Conservation (phyloP, 768 basidiomycete species). For the Tephrocybe rancida region DNA sequence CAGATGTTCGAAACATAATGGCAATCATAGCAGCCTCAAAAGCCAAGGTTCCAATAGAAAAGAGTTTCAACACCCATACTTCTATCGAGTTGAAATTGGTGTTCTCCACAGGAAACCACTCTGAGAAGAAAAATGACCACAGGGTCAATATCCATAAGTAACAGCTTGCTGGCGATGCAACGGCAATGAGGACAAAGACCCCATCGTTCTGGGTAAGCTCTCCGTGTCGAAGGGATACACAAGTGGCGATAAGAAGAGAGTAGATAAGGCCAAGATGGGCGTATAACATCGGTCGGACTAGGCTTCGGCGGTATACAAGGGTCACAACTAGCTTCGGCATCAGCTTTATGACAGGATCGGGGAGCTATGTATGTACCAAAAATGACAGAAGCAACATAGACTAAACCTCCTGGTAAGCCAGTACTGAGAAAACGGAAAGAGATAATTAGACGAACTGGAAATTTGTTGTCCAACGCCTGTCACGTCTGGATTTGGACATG, state of each 20-base stretch:
- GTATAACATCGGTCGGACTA: slow-evolving; percentile 14
- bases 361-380: slow-evolving; percentile 2
- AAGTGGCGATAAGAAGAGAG: slow-evolving; percentile 16
- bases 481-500: slow-evolving; percentile 23
- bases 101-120: neutral
- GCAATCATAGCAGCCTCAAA: slow-evolving; percentile 4
- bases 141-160: slow-evolving; percentile 13
- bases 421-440: too few relatives aligned
- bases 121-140: neutral
- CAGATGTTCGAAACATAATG: neutral
- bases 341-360: neutral
- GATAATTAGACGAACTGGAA: slow-evolving; percentile 11
- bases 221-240: slow-evolving; percentile 2
- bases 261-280: slow-evolving; percentile 18
- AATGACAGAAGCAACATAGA: slow-evolving; percentile 5
- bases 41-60: neutral
- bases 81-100: neutral
- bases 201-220: slow-evolving; percentile 20
- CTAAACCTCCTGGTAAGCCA: neutral
- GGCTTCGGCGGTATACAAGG: slow-evolving; percentile 10
- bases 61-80: neutral
- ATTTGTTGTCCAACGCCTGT: slow-evolving; percentile 22
- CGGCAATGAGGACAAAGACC: slow-evolving; percentile 18
- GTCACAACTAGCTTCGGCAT: slow-evolving; percentile 5
- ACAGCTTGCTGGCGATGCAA: slow-evolving; percentile 18